Percentiles rank a stretch among this genome's conserved stretches.
Conservation (phyloP, 352 stramenopile species). For the Phytophthora pluvialis region DNA sequence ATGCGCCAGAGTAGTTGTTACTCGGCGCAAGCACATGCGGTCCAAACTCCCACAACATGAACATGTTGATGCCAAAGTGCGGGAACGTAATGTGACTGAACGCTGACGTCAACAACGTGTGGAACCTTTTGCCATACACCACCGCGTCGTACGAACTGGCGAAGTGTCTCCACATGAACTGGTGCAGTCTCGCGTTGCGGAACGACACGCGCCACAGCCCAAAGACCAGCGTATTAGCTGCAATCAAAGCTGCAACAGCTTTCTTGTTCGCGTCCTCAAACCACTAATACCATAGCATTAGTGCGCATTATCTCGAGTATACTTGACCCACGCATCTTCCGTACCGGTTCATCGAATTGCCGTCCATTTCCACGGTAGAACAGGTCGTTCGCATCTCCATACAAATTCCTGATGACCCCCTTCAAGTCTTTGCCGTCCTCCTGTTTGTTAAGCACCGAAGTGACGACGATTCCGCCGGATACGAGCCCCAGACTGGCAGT, state of each 20-base stretch:
- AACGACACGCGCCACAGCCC: slow-evolving; percentile 79
- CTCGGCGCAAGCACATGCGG: slow-evolving; percentile 63
- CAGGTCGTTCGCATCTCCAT: slow-evolving; percentile 37
- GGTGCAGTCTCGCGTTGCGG: slow-evolving; percentile 47
- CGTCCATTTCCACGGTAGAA: slow-evolving; percentile 32
- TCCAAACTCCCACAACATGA: slow-evolving; percentile 90
- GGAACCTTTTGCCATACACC: slow-evolving; percentile 62
- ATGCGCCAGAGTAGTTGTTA: slow-evolving; percentile 47
- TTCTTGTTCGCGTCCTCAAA: slow-evolving; percentile 71
- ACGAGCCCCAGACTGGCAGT: slow-evolving; percentile 60
- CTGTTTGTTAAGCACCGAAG: slow-evolving; percentile 29
- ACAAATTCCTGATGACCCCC: slow-evolving; percentile 32
- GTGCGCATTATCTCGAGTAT: not conserved
- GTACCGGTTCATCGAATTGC: slow-evolving; percentile 33
- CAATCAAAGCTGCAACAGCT: slow-evolving; percentile 67
- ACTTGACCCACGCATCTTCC: not conserved
- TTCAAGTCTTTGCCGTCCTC: slow-evolving; percentile 8
- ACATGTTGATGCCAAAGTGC: slow-evolving; percentile 90
- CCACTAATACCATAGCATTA: slow-evolving; percentile 30
- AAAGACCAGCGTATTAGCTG: slow-evolving; percentile 71
- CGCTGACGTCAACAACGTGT: slow-evolving; percentile 79
- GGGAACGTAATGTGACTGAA: slow-evolving; percentile 87
- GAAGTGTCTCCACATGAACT: slow-evolving; percentile 87
- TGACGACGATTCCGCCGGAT: slow-evolving; percentile 51
- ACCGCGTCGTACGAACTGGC: slow-evolving; percentile 84